Percentiles rank a stretch among this genome's conserved stretches.
phyloP scores from a whole-genome alignment of 306 rosid species.

The Pyrus pyrifolia region DNA sequence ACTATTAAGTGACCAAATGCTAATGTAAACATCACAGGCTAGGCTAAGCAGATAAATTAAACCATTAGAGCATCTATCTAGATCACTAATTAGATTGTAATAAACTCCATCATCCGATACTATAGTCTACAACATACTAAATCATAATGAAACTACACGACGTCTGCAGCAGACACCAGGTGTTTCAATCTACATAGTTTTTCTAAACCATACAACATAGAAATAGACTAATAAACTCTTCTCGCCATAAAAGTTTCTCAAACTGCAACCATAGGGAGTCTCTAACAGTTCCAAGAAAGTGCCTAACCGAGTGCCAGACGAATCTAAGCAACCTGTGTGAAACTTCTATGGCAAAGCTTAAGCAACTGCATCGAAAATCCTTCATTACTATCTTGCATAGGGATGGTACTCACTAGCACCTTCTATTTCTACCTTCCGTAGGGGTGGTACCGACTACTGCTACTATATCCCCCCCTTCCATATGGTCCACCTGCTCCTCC shows the following conservation, averaged over 20 bases:
- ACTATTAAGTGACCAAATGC: not conserved
- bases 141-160: constrained; percentile 20
- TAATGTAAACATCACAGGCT: not conserved
- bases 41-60: not conserved
- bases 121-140: constrained; percentile 21
- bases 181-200: constrained; percentile 18
- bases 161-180: constrained; percentile 14
- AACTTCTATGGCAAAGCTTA: constrained; percentile 39
- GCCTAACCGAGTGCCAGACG: constrained; percentile 31
- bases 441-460: constrained; percentile 65
- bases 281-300: constrained; percentile 29
- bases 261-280: constrained; percentile 13
- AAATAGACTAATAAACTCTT: constrained; percentile 26
- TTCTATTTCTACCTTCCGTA: constrained; percentile 45
- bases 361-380: constrained; percentile 33
- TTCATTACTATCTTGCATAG: constrained; percentile 36
- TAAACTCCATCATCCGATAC: constrained; percentile 5
- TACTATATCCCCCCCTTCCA: constrained; percentile 66
- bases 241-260: constrained; percentile 25
- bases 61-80: not conserved
- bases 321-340: constrained; percentile 41
- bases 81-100: constrained; percentile 11
- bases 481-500: constrained; percentile 53
- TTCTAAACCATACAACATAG: constrained; percentile 24
- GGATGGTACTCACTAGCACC: constrained; percentile 27